These are phyloP conservation scores for Tolypocladium amazonense DNA, from an alignment of 2,329 filamentous ascomycete species.

Conservation along the genomic window DNA sequence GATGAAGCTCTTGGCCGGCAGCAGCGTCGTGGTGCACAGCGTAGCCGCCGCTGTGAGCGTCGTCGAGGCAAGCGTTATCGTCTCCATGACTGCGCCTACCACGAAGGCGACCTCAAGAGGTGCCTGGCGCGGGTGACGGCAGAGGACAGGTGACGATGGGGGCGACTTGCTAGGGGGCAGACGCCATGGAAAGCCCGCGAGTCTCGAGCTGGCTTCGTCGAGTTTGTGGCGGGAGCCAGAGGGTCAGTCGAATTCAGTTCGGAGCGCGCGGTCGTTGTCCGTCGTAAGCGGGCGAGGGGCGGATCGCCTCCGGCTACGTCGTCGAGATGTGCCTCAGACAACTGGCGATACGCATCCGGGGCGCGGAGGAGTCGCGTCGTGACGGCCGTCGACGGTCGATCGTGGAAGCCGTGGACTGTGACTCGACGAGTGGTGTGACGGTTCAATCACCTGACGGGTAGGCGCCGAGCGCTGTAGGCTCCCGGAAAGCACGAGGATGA, in stretches of 20 bases:
- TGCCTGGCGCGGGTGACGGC: slow-evolving; percentile 16
- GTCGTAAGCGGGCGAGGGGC: neutral
- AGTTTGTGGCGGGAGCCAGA: neutral
- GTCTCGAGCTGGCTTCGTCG: neutral
- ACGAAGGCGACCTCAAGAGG: neutral
- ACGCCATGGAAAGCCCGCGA: neutral
- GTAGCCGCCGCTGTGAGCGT: slow-evolving; percentile 18
- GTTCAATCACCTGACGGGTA: no score
- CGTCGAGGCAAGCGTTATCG: slow-evolving; percentile 9
- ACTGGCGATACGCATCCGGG: neutral
- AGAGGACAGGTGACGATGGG: slow-evolving; percentile 6
- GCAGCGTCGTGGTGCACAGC: slow-evolving; percentile 29
- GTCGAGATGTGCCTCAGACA: neutral
- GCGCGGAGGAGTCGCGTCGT: neutral
- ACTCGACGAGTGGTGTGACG: neutral
- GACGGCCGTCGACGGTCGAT: neutral
- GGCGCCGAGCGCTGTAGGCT: neutral
- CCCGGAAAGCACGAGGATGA: neutral
- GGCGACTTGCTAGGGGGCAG: neutral
- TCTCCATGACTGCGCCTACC: slow-evolving; percentile 2
- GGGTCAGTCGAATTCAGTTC: neutral
- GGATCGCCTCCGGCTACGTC: neutral
- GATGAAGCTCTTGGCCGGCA: slow-evolving; percentile 34
- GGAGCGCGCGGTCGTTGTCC: neutral
- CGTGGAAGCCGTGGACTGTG: neutral